Evolutionary conservation across 2,329 filamentous ascomycete species (phyloP).

Genomic region (Phialophora tarda): DNA sequence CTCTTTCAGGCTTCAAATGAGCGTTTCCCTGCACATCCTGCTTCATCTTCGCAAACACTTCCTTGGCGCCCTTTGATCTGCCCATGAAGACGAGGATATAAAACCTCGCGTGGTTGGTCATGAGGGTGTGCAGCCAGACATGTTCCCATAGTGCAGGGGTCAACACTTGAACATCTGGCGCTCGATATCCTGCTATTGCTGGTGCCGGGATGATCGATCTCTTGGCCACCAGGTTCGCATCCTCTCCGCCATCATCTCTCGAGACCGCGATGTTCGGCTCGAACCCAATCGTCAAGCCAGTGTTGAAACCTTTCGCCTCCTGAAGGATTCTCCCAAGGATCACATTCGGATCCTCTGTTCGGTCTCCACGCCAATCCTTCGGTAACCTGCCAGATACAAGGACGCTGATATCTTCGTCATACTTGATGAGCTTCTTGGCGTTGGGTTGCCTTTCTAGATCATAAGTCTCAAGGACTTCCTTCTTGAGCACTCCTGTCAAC

Average conservation of each 20-base stretch:
- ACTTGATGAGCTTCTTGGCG: conserved; percentile 43
- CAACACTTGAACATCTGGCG: conserved; percentile 39
- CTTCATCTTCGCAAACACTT: conserved; percentile 69
- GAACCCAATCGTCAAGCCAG: conserved; percentile 41
- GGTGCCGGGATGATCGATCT: conserved; percentile 34
- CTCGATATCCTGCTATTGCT: conserved; percentile 38
- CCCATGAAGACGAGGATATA: conserved; percentile 40
- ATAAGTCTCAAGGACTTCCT: conserved; percentile 42
- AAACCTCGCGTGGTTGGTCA: conserved; percentile 40
- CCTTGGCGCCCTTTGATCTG: conserved; percentile 24
- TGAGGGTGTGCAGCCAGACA: conserved; percentile 37
- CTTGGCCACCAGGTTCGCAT: conserved; percentile 21
- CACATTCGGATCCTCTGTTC: conserved; percentile 40
- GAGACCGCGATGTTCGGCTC: conserved; percentile 36
- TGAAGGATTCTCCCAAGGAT: conserved; percentile 40
- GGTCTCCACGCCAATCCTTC: conserved; percentile 44
- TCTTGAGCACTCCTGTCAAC: conserved; percentile 36
- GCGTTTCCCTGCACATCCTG: conserved; percentile 83
- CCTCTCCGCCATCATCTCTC: conserved; percentile 20
- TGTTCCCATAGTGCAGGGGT: conserved; percentile 38
- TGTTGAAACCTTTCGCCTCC: conserved; percentile 41
- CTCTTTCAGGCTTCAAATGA: conserved; percentile 56
- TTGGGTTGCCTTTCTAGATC: conserved; percentile 42
- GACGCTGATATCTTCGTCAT: conserved; percentile 42
- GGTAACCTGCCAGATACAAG: conserved; percentile 43